Evolutionary conservation across 1,284 basidiomycete genomes (phyloP), one percentile per base, ranked within the genome.

Genomic region (Ustilago sp.): DNA sequence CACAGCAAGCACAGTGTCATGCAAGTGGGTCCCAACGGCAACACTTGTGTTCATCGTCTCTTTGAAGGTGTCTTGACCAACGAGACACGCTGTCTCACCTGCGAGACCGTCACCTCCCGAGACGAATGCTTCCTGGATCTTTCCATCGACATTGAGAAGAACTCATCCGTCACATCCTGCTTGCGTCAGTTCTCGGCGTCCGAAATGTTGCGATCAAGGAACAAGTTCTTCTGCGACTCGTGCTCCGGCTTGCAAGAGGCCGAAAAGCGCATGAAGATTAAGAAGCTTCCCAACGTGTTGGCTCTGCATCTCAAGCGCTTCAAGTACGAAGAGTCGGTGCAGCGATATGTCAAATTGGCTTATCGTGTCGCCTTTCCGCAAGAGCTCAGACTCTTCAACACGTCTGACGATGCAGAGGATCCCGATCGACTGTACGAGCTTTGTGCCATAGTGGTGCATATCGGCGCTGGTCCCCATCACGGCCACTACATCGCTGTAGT

Each of bases 261-360:
- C 0, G 96, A 99, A 88, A 96, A 97, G 88, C 90, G 95, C 77
- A 98, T 98, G 94, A 98, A 98, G 87, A 95, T 99, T 87, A 97
- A 98, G 88, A 92, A 92, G 80, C 89, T 98, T 5, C 95, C 96
- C 7, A 95, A 98, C 85, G 90, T 99, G 45, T 91, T 99, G 32
- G 94, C 95, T 13, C 89, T 99, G 45, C 96, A 99, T 87, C 89
- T 99, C 61, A 99, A 99, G 87, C 91, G 97, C 38, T 99, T 99
- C 91, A 98, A 96, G 87, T 97, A 94, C 85, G 94, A 97, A 86
- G 95, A 97, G 86, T 91, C 93, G 70, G 88, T 93, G 5, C 91
- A 92, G 73, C 91, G 91, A 77, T 94, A 95, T 87, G 93, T 95
- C 88, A 99, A 98, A 87, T 91, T 98, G 56, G 91, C 93, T 15